Base-by-base conservation (phyloP, 1,284 basidiomycete species). In the Puccinia horiana region DNA sequence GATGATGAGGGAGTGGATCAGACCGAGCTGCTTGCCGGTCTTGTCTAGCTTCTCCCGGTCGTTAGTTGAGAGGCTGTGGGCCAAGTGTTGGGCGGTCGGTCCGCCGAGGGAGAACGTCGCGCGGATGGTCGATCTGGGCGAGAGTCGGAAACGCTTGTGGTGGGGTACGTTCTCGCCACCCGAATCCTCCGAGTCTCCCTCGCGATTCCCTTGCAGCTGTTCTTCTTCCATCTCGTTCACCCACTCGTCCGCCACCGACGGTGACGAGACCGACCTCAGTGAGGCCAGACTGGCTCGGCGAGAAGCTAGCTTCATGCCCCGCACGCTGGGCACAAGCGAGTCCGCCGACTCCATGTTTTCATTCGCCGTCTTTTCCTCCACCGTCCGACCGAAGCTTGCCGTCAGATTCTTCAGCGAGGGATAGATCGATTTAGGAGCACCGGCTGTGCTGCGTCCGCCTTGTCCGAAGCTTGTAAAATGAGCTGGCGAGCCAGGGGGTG, bases 1-100 rank as follows among this genome's bases (percentile, higher is more conserved):
- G 52, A 81, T 73, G 47, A 81, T 81, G 40, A 81, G 42, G 20
- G 78, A 72, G 42, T 81, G 78, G 20, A 81, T 73, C 18, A 81
- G 32, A n/a, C 67, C 29, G 23, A 81, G 56, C 26, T 81, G 67
- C 23, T 56, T 54, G 29, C 69, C 35, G 37, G 52, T 40, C 26
- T 58, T 35, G n/a, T 81, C 56, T 12, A 73, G 54, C 58, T 47
- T 74, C 26, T 44, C 69, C 32, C 32, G 18, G 8, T 78, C 76
- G 49, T n/a, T 47, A 20, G 32, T 8, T 29, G 58, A 67, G 44
- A 74, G 52, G 44, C 8, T 54, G 12, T n/a, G 35, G 9, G 23
- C 9, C 5, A n/a, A 23, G 47, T 49, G 9, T 52, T 69, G 77
- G 32, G 32, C 23, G 9, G 37, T 14, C n/a, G 61, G 37, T 12